Evolutionary conservation across 2,329 filamentous ascomycete species (phyloP), one percentile per base, ranked within the genome.

Genomic region (Neonectria punicea): DNA sequence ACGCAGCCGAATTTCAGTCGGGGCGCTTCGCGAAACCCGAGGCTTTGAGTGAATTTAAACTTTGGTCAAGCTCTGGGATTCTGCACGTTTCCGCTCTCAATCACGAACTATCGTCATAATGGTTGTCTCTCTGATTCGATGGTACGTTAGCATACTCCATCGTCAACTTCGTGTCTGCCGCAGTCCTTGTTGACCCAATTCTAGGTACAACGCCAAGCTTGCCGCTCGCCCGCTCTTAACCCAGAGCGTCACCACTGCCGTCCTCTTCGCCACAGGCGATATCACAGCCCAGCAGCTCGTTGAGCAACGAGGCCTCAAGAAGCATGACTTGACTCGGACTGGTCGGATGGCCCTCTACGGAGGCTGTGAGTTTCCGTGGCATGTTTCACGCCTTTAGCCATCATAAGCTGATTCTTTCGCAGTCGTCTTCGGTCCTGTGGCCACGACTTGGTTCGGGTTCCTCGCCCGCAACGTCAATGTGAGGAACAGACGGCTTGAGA

Each of bases 181-280:
- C 20, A 11, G 44, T 58, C 39, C n/a, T 59, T 70, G 58, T 73
- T 71, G 44, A 68, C 56, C 56, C 51, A 50, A 59, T 49, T 43
- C 41, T 73, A 93, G 94, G 94, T 98, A 98, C 84, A 93, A 97
- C 82, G 85, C 89, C 76, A 92, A 89, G 80, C 86, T 98, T 78
- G 90, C 92, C 73, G 87, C 89, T 75, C 89, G 92, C 76, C 95
- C 95, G 65, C 84, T 98, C 73, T 88, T 98, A 75, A 98, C 95
- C 11, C 93, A 97, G 84, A 93, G 91, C 78, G 83, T 97, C 74
- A 97, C 94, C 61, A 98, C 95, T 43, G 92, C 93, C 53, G 87
- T 98, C 65, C 90, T 99, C 68, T 99, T 98, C 79, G 94, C 92
- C 63, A 93, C 94, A 14, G 96, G 96, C 74, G 96, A 99, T 82